Evolutionary conservation across 2,329 filamentous ascomycete genomes (phyloP).

Genomic region (Colletotrichum nymphaeae): DNA sequence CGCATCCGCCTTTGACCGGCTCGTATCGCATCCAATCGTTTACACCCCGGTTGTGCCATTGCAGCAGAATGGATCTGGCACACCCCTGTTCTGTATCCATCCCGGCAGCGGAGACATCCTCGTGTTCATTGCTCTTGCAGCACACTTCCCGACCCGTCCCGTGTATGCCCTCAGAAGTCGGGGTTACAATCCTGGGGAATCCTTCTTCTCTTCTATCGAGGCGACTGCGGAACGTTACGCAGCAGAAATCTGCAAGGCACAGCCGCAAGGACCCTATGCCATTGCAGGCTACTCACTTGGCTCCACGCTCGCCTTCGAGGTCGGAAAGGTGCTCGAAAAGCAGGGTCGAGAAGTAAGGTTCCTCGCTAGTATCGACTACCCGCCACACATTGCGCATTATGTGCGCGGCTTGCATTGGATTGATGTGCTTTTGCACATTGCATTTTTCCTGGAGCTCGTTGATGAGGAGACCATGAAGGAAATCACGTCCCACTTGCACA

Average conservation of each 20-base stretch:
- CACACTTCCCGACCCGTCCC: conserved; percentile 52
- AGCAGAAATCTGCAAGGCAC: conserved; percentile 47
- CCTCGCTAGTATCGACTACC: conserved; percentile 53
- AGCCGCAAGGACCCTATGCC: conserved; percentile 59
- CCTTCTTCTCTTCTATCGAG: conserved; percentile 45
- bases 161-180: conserved; percentile 57
- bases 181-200: conserved; percentile 49
- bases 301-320: conserved; percentile 56
- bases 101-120: conserved; percentile 54
- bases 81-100: conserved; percentile 53
- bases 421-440: conserved; percentile 46
- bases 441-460: conserved; percentile 47
- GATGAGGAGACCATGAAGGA: conserved; percentile 40
- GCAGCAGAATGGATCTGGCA: conserved; percentile 42
- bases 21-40: conserved; percentile 1
- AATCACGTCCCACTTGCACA: conserved; percentile 12
- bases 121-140: conserved; percentile 49
- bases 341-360: conserved; percentile 52
- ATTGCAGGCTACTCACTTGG: conserved; percentile 60
- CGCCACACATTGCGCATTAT: conserved; percentile 53
- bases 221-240: conserved; percentile 53
- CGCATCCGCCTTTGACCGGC: conserved; percentile 35
- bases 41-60: conserved; percentile 52
- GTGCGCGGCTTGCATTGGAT: conserved; percentile 47
- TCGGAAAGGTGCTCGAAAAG: conserved; percentile 53